A percentile compares a stretch with the other conserved stretches of the same genome.
These are phyloP conservation scores for Leccinellum albellum DNA, from an alignment of 768 basidiomycete genomes.

Conservation along the genomic window DNA sequence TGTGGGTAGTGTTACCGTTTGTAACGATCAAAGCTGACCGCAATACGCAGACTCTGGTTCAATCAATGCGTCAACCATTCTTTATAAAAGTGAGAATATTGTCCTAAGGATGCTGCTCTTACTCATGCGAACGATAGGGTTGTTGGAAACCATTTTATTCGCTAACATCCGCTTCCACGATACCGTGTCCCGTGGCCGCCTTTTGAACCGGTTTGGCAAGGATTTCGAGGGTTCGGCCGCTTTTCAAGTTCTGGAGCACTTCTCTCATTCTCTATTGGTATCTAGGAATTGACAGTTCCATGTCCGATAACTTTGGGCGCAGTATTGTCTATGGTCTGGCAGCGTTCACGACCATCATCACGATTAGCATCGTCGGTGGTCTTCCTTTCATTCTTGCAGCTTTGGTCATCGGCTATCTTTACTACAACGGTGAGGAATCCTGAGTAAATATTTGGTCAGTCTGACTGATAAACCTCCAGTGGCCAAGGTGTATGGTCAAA, in stretches of 20 bases:
- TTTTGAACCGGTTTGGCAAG: constrained; percentile 83
- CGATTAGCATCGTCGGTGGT: constrained; percentile 78
- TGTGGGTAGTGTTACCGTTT: constrained; percentile 42
- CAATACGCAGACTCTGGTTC: constrained; percentile 57
- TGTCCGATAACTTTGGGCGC: constrained; percentile 83
- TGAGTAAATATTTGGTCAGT: background rate
- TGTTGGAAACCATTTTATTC: constrained; percentile 79
- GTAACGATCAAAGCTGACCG: constrained; percentile 1
- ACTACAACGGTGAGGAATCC: constrained; percentile 59
- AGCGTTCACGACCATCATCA: constrained; percentile 64
- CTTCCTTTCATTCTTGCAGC: constrained; percentile 65
- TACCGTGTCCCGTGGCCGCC: constrained; percentile 79
- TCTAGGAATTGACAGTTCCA: constrained; percentile 72
- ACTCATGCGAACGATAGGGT: constrained; percentile 30
- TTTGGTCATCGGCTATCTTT: constrained; percentile 52
- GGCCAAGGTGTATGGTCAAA: constrained; percentile 68
- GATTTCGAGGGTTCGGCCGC: constrained; percentile 66
- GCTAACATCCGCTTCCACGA: constrained; percentile 92
- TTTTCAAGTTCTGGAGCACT: background rate
- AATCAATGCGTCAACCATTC: constrained; percentile 72
- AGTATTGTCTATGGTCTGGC: constrained; percentile 71
- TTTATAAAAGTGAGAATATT: constrained; percentile 60
- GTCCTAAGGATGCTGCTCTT: background rate
- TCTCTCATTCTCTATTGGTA: constrained; percentile 12
- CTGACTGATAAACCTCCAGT: constrained; percentile 23